Conservation (phyloP, 805 yeast species). For the Cyberlindnera japonica region DNA sequence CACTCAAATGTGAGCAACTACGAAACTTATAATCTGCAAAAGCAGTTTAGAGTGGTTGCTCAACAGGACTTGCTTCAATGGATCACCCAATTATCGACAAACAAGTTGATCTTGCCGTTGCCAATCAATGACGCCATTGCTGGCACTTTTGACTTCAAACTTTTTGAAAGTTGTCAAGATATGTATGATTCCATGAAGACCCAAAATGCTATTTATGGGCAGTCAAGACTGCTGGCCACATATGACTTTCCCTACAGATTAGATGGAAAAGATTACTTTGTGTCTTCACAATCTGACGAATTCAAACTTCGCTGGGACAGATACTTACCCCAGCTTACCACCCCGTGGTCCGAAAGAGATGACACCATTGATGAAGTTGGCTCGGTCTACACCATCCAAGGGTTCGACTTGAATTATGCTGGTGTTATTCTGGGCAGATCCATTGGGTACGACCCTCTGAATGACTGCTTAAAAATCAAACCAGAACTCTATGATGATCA, state of each 20-base stretch:
- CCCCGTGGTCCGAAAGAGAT: conserved; percentile 44
- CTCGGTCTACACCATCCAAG: conserved; percentile 45
- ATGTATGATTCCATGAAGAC: conserved; percentile 36
- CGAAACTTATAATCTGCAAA: conserved; percentile 29
- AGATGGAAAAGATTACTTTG: conserved; percentile 43
- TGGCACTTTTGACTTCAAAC: conserved; percentile 30
- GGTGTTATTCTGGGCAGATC: conserved; percentile 44
- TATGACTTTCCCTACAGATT: conserved; percentile 45
- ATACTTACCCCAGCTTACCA: conserved; percentile 36
- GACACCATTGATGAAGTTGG: conserved; percentile 47
- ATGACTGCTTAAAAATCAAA: conserved; percentile 32
- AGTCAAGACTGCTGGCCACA: conserved; percentile 40
- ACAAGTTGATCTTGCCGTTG: conserved; percentile 32
- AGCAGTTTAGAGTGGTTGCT: conserved; percentile 42
- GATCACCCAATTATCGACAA: conserved; percentile 36
- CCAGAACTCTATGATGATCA: conserved; percentile 41
- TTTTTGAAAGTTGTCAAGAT: conserved; percentile 40
- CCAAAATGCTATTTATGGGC: conserved; percentile 34
- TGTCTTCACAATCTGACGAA: conserved; percentile 37
- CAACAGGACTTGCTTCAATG: conserved; percentile 37
- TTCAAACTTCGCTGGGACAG: conserved; percentile 46
- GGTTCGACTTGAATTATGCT: conserved; percentile 45
- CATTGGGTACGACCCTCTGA: conserved; percentile 35
- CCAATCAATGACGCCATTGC: conserved; percentile 26
- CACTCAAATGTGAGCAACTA: not conserved